Percentiles rank a stretch among this genome's conserved stretches.
phyloP scores from a whole-genome alignment of 129 eudicot genomes.

The Escallonia herrerae region DNA sequence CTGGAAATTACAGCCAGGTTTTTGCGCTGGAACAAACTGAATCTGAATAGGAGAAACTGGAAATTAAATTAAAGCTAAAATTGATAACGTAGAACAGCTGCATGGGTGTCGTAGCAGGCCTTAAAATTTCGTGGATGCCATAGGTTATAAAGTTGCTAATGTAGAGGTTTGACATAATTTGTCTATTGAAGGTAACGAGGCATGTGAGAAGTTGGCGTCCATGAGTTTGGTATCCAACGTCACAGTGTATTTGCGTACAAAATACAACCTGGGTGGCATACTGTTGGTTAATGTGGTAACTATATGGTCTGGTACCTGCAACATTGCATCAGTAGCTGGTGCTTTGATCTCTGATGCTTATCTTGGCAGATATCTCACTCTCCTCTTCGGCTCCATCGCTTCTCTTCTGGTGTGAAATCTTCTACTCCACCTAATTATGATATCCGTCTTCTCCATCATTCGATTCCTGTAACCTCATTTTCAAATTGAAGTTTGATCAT shows the following conservation, averaged over 20 bases:
- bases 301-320: constrained; percentile 50
- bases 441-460: too few species aligned
- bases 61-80: too few species aligned
- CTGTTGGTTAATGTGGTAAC: constrained; percentile 52
- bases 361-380: constrained; percentile 54
- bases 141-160: too few species aligned
- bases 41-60: too few species aligned
- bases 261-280: constrained; percentile 57
- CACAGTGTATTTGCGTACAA: constrained; percentile 49
- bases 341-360: constrained; percentile 57
- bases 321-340: constrained; percentile 42
- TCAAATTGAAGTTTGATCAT: too few species aligned
- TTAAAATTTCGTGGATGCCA: too few species aligned
- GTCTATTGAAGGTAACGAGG: constrained; percentile 38
- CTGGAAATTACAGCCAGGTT: too few species aligned
- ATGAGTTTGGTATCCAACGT: constrained; percentile 57
- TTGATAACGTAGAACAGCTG: too few species aligned
- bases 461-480: too few species aligned
- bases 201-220: constrained; percentile 73
- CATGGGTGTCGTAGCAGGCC: too few species aligned
- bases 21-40: too few species aligned
- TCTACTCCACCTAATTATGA: too few species aligned
- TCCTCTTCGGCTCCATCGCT: constrained; percentile 43
- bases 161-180: neutral
- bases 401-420: constrained; percentile 40